Conservation (phyloP, 768 basidiomycete species). For the Amanita thiersii region DNA sequence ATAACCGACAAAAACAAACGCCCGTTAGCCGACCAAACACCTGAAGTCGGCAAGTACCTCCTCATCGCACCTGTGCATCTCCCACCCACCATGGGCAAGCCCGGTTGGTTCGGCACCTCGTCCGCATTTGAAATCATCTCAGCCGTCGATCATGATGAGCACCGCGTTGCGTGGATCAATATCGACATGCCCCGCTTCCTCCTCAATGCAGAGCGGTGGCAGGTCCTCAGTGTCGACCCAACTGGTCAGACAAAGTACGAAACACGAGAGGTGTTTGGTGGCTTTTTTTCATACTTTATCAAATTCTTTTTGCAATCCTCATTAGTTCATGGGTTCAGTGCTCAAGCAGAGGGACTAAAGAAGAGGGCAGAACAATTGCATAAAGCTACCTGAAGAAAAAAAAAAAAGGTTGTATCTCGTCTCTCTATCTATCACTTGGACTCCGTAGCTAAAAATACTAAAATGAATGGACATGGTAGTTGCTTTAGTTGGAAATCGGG, state of each 20-base stretch:
- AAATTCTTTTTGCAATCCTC: constrained; percentile 13
- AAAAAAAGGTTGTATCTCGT: too few relatives aligned
- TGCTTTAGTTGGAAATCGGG: neutral
- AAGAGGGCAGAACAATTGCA: constrained; percentile 12
- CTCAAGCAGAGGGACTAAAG: constrained; percentile 17
- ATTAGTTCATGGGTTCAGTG: constrained; percentile 19
- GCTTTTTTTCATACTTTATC: constrained; percentile 17
- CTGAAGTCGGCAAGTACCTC: constrained; percentile 14
- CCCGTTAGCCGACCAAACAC: neutral
- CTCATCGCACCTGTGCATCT: constrained; percentile 25
- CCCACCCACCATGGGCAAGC: constrained; percentile 18
- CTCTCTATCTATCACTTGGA: too few relatives aligned
- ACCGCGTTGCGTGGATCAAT: constrained; percentile 20
- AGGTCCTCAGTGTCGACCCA: constrained; percentile 15
- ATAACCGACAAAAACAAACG: constrained; percentile 1
- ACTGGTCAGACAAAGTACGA: constrained; percentile 22
- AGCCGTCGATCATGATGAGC: constrained; percentile 15
- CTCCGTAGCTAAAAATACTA: too few relatives aligned
- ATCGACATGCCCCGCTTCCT: constrained; percentile 18
- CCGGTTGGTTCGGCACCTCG: constrained; percentile 15
- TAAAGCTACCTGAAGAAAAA: constrained; percentile 7
- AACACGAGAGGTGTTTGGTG: constrained; percentile 19
- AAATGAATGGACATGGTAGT: neutral
- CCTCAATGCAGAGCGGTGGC: constrained; percentile 21
- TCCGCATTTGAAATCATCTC: constrained; percentile 24